Evolutionary conservation across 2,329 filamentous ascomycete species (phyloP), one percentile per base, ranked within the genome.

Genomic region (Fusarium denticulatum): DNA sequence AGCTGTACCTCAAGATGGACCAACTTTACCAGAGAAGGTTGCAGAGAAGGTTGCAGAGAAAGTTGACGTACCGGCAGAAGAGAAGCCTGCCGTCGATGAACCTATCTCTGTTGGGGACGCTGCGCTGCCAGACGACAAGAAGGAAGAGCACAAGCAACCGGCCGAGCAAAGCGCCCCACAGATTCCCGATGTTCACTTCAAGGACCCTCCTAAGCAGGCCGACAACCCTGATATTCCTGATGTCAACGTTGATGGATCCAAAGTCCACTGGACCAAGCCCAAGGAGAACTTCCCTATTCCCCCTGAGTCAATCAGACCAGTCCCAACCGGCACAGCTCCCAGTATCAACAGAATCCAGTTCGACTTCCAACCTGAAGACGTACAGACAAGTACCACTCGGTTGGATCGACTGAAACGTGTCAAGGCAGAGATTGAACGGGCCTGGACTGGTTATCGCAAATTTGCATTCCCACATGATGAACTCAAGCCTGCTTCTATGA

Each of bases 401-500:
- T 82, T 91, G 67, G 82, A 88, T 58, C 91, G 93, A 64, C 87
- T 93, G 65, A 85, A 86, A 14, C 84, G 87, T 42, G 91, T 98
- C 80, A 94, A 91, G 80, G 86, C 88, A 11, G 92, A 95, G 65
- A 93, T 97, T 81, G 85, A 89, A 77, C 92, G 92, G 76, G 91
- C 94, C 1, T 98, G 96, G 96, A 83, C 85, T 8, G 94, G 93
- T 40, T 98, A 98, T 83, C 93, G 89, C 78, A 86, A 90, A 69
- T 87, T 91, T 76, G 96, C 95, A 16, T 96, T 94, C 90, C 89
- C 91, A 70, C 93, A 97, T 76, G 96, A 98, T 79, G 96, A 98
- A 83, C 83, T 98, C 22, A 88, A 84, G 49, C 96, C 96, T 5
- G 85, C 96, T 15, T 88, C 89, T 36, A 91, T 91, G 58, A 85